These are phyloP conservation scores for Nemania sp. DNA, from an alignment of 2,329 filamentous ascomycete genomes.

Conservation along the genomic window DNA sequence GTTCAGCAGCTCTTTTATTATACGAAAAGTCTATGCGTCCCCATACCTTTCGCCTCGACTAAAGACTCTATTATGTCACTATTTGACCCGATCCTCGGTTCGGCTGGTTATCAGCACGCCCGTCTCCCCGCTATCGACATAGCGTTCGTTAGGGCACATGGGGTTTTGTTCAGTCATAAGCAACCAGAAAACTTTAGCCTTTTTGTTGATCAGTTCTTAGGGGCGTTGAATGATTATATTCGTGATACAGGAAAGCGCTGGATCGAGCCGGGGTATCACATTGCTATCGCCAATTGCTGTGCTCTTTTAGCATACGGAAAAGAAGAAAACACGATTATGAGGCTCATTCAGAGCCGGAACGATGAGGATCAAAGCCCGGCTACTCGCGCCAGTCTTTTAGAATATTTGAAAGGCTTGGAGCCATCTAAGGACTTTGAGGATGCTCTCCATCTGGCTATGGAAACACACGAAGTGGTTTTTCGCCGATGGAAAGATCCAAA, in stretches of 20 bases:
- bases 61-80: constrained; percentile 72
- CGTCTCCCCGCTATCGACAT: constrained; percentile 56
- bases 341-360: constrained; percentile 41
- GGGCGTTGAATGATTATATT: constrained; percentile 62
- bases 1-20: constrained; percentile 76
- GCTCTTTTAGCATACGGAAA: constrained; percentile 58
- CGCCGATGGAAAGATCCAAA: constrained; percentile 60
- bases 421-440: constrained; percentile 30
- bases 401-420: constrained; percentile 16
- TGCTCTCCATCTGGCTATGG: constrained; percentile 33
- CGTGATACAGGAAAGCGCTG: constrained; percentile 54
- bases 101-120: constrained; percentile 37
- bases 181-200: constrained; percentile 51
- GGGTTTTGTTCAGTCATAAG: constrained; percentile 63
- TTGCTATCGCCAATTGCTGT: constrained; percentile 61
- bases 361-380: constrained; percentile 35
- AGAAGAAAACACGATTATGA: constrained; percentile 53
- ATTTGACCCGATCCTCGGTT: constrained; percentile 61
- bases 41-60: constrained; percentile 68
- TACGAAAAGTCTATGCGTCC: constrained; percentile 69
- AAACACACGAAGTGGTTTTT: constrained; percentile 48
- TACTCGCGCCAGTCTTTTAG: constrained; percentile 29
- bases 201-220: constrained; percentile 55
- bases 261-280: constrained; percentile 58
- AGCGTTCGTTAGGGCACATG: constrained; percentile 67